Percentiles rank a stretch among this genome's conserved stretches.
Evolutionary conservation across 345 rosid species (phyloP).

Genomic region (Gossypium ekmanianum): DNA sequence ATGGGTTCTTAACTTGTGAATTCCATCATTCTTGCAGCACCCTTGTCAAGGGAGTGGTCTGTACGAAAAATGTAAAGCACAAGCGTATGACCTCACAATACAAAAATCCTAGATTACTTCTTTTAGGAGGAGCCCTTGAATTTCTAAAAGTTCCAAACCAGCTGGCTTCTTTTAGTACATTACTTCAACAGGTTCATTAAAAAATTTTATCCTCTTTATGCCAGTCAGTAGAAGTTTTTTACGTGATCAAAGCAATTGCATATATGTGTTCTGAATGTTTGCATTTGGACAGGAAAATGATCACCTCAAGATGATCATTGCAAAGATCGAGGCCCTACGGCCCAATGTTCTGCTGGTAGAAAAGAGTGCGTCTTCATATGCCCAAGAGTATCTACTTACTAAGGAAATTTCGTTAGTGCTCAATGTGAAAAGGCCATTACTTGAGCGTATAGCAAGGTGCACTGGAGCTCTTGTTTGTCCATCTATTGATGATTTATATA

Average conservation of each 20-base stretch:
- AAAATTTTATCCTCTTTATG: conserved; percentile 5
- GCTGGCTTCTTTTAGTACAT: conserved; percentile 82
- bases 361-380: conserved; percentile 85
- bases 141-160: conserved; percentile 75
- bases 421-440: conserved; percentile 74
- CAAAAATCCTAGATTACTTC: conserved; percentile 81
- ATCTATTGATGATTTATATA: conserved; percentile 57
- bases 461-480: conserved; percentile 79
- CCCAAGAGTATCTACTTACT: conserved; percentile 72
- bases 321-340: conserved; percentile 81
- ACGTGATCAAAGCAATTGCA: not conserved
- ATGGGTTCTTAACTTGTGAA: conserved; percentile 13
- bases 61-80: conserved; percentile 96
- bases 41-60: conserved; percentile 80
- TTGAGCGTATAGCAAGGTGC: conserved; percentile 89
- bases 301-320: conserved; percentile 74
- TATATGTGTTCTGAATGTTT: conserved; percentile 12
- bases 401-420: conserved; percentile 92
- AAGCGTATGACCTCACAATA: conserved; percentile 98
- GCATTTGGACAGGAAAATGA: conserved; percentile 65
- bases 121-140: conserved; percentile 92
- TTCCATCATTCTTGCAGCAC: conserved; percentile 47
- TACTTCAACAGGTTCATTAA: conserved; percentile 74
- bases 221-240: not conserved
- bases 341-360: conserved; percentile 95